These are phyloP conservation scores for Dactylorhiza incarnata DNA, from an alignment of 106 monocot species.

Conservation along the genomic window DNA sequence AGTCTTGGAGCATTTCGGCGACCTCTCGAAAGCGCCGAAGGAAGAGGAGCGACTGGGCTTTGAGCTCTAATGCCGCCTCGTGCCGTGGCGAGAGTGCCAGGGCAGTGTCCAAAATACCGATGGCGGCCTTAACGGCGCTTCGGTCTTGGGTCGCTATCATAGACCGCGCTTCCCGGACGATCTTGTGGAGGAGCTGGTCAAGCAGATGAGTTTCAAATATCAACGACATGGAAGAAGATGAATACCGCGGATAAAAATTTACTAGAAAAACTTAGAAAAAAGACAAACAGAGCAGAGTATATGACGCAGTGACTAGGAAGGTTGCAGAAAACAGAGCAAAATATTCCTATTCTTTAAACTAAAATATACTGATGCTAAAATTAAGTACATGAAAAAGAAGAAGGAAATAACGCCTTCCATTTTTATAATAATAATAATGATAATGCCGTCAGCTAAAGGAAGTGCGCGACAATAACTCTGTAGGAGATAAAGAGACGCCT, in stretches of 20 bases:
- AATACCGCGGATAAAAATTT: too few species aligned
- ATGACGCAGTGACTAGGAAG: background rate
- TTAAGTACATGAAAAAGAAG: background rate
- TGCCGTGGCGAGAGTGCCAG: constrained; percentile 19
- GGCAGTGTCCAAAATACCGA: constrained; percentile 44
- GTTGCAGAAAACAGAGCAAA: background rate
- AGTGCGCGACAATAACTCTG: too few species aligned
- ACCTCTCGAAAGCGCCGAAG: constrained; percentile 70
- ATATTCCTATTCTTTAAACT: too few species aligned
- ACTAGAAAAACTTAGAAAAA: background rate
- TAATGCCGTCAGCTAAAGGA: too few species aligned
- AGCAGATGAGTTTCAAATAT: too few species aligned
- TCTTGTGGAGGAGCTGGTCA: constrained; percentile 49
- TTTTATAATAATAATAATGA: background rate
- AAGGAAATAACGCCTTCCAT: background rate
- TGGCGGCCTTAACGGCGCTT: constrained; percentile 31
- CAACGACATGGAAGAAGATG: background rate
- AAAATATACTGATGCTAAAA: too few species aligned
- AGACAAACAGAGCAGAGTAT: background rate
- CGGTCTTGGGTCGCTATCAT: constrained; percentile 49
- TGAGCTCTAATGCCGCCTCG: constrained; percentile 52
- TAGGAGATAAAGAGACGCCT: too few species aligned
- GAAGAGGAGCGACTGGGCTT: constrained; percentile 52
- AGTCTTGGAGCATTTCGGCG: constrained; percentile 78
- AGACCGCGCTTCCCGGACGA: constrained; percentile 48